Percentiles rank a stretch among this genome's conserved stretches.
These are phyloP conservation scores for Schizonepeta tenuifolia DNA, from an alignment of 257 asterid genomes.

Conservation along the genomic window DNA sequence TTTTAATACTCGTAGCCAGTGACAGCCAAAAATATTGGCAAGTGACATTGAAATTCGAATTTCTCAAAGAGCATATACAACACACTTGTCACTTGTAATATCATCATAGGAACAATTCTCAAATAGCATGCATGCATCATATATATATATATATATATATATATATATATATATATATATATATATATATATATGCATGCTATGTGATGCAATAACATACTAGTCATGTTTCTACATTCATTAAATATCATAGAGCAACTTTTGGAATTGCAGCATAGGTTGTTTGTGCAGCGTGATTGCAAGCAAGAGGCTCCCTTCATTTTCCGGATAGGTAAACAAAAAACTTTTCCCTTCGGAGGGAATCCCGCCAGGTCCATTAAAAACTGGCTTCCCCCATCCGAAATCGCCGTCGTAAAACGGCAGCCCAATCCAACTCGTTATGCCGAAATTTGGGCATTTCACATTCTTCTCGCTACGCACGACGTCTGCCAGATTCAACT, in stretches of 20 bases:
- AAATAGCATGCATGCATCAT: too few species aligned
- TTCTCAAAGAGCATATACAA: too few species aligned
- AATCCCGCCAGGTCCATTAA: conserved; percentile 56
- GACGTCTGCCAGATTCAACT: conserved; percentile 30
- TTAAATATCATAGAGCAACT: conserved; percentile 43
- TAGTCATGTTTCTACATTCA: too few species aligned
- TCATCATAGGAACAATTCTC: too few species aligned
- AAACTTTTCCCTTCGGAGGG: conserved; percentile 58
- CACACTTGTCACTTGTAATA: too few species aligned
- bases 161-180: too few species aligned
- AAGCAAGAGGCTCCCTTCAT: conserved; percentile 56
- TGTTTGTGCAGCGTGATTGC: conserved; percentile 49
- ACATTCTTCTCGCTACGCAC: conserved; percentile 45
- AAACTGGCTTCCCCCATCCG: conserved; percentile 69
- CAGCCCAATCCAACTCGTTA: conserved; percentile 59
- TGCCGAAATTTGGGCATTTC: conserved; percentile 61
- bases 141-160: too few species aligned
- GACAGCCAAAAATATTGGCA: too few species aligned
- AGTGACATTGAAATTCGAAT: too few species aligned
- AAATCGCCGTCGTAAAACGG: conserved; percentile 66
- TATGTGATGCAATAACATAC: too few species aligned
- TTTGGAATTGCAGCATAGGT: conserved; percentile 56
- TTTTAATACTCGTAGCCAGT: too few species aligned
- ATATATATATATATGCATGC: too few species aligned
- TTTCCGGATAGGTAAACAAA: conserved; percentile 44